A percentile compares a stretch with the other conserved stretches of the same genome.
Conservation (phyloP, 1,284 basidiomycete species). For the Ganoderma sinense region DNA sequence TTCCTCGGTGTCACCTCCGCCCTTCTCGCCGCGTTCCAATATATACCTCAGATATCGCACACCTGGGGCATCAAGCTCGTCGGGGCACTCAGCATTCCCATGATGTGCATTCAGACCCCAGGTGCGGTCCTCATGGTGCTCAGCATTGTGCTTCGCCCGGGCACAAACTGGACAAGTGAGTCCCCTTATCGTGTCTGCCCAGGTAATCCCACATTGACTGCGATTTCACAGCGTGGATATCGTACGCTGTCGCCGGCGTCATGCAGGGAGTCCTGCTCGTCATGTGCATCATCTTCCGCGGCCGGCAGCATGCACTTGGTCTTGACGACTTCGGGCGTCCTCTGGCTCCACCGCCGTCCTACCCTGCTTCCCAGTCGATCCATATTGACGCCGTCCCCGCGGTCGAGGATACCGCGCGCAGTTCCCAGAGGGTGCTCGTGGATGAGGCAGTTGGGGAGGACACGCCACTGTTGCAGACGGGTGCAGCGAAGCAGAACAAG, state of each 20-base stretch:
- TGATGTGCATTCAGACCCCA: conserved; percentile 96
- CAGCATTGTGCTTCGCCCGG: conserved; percentile 78
- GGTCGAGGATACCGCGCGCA: conserved; percentile 31
- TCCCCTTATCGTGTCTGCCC: conserved; percentile 14
- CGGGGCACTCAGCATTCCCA: conserved; percentile 91
- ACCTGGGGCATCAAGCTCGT: conserved; percentile 86
- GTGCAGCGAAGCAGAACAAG: conserved; percentile 9
- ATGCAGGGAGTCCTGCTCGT: conserved; percentile 86
- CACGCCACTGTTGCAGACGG: conserved; percentile 34
- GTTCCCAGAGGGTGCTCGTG: conserved; percentile 14
- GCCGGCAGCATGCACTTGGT: conserved; percentile 76
- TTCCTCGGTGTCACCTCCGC: conserved; percentile 90
- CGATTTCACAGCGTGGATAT: conserved; percentile 70
- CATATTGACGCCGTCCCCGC: conserved; percentile 24
- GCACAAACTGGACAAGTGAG: conserved; percentile 89
- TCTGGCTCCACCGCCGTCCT: conserved; percentile 38
- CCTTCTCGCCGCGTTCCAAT: conserved; percentile 83
- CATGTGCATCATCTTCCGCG: conserved; percentile 85
- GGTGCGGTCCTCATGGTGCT: conserved; percentile 90
- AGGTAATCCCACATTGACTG: neutral
- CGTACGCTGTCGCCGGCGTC: conserved; percentile 85
- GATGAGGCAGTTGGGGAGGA: conserved; percentile 29
- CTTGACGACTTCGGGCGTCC: conserved; percentile 94
- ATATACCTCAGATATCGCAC: conserved; percentile 86
- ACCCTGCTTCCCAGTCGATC: conserved; percentile 18